Base-by-base conservation (phyloP, 805 yeast genomes). In the Metschnikowia picachoensis region DNA sequence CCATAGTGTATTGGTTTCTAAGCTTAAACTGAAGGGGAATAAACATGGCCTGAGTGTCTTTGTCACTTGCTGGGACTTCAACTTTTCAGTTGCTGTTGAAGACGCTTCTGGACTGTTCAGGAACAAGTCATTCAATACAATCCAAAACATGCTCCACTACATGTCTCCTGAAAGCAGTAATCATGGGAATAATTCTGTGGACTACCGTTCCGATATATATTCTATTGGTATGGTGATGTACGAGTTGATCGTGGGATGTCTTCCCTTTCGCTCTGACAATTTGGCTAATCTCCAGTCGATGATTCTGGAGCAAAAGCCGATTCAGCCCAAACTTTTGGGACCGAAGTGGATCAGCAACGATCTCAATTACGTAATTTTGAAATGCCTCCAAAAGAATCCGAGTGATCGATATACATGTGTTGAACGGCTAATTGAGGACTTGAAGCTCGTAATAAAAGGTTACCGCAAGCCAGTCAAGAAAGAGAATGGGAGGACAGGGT, bases 111-210 rank as follows among this genome's bases (percentile, higher is more conserved):
- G 68, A 39, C 72, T 74, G 15, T 76, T 66, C 49, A 56, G 80
- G 27, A 64, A 69, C 30, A 57, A 66, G n/a, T 72, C 74, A 48
- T 60, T 69, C 47, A 55, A 61, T 43, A 64, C 62, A 29, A 59
- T 74, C 13, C 64, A 66, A 2, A 70, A 67, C 28, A 62, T 70
- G 47, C 56, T 76, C 16, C 77, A 78, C 0, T 78, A 70, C 51
- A 68, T 75, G 50, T 72, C 80, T 1, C 82, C 82, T 1, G 82
- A 78, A 55, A 65, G 71, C 6, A 67, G 76, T 20, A 73, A 77
- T 1, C 69, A 67, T 27, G 48, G 56, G 10, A 61, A 61, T 29
- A 57, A 66, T 12, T 57, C 66, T 4, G 76, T 73, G 16, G 80
- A 77, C 49, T 69, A 60, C 52, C 61, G 78, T 39, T 66, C 81